Evolutionary conservation across 306 rosid species (phyloP).

Genomic region (Rosa multiflora): DNA sequence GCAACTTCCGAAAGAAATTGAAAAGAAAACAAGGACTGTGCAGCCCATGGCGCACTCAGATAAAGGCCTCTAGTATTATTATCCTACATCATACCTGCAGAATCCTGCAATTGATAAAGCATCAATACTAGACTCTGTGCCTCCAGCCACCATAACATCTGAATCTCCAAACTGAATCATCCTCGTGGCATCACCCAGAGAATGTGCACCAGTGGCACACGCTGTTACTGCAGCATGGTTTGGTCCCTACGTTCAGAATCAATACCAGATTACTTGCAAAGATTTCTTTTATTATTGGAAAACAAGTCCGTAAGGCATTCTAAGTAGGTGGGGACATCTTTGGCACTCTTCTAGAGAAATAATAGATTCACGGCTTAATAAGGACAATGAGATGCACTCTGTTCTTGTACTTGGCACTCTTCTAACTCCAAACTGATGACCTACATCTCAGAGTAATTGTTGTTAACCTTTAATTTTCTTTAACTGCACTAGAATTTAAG

Average conservation of each 20-base stretch:
- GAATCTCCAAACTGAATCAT: constrained; percentile 98
- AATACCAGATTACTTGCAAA: constrained; percentile 13
- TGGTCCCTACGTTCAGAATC: constrained; percentile 60
- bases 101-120: constrained; percentile 91
- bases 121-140: constrained; percentile 95
- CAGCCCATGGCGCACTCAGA: not conserved
- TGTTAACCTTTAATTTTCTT: not conserved
- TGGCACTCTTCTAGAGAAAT: not conserved
- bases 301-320: not conserved
- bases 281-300: constrained; percentile 7
- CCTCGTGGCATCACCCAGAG: constrained; percentile 91
- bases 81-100: constrained; percentile 51
- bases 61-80: constrained; percentile 13
- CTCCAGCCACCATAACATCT: constrained; percentile 98
- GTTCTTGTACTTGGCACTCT: constrained; percentile 9
- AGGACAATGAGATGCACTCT: constrained; percentile 17
- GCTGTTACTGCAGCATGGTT: constrained; percentile 96
- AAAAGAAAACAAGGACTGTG: not conserved
- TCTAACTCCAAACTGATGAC: constrained; percentile 1
- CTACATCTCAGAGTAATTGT: not conserved
- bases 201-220: constrained; percentile 94
- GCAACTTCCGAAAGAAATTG: not conserved
- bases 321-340: constrained; percentile 9
- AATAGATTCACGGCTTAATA: constrained; percentile 14
- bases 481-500: not conserved